phyloP scores from a whole-genome alignment of 2,329 filamentous ascomycete species.

The Fusarium veterinarium region DNA sequence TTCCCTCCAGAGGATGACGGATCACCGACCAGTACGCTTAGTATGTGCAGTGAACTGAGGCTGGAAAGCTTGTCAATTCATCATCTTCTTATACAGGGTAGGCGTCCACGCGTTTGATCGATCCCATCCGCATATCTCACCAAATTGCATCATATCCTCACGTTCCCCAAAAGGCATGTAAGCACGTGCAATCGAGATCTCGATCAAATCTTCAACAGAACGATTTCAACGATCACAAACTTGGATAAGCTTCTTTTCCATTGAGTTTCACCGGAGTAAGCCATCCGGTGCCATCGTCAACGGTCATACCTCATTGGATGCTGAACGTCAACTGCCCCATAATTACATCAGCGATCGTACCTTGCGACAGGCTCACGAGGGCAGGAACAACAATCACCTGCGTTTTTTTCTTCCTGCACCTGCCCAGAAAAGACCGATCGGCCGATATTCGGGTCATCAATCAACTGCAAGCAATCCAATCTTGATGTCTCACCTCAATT shows the following conservation, averaged over 20 bases:
- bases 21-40: constrained; percentile 68
- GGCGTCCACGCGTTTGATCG: accelerated
- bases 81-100: neutral
- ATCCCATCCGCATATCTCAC: neutral
- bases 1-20: constrained; percentile 69
- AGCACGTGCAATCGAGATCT: neutral
- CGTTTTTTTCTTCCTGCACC: constrained; percentile 1
- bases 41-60: constrained; percentile 51
- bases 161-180: accelerated
- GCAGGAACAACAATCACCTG: constrained; percentile 25
- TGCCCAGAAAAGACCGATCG: constrained; percentile 18
- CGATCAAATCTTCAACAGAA: neutral
- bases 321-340: accelerated
- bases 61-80: neutral
- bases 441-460: constrained; percentile 14
- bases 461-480: neutral
- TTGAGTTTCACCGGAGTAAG: constrained; percentile 19
- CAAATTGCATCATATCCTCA: neutral
- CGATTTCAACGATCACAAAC: neutral
- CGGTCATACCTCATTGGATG: neutral
- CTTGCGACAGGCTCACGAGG: constrained; percentile 26
- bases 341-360: constrained; percentile 20
- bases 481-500: constrained; percentile 14
- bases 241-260: constrained; percentile 16
- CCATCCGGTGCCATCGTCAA: neutral